Evolutionary conservation across 495 filamentous ascomycete genomes (phyloP).

Genomic region (Neurospora sp.): DNA sequence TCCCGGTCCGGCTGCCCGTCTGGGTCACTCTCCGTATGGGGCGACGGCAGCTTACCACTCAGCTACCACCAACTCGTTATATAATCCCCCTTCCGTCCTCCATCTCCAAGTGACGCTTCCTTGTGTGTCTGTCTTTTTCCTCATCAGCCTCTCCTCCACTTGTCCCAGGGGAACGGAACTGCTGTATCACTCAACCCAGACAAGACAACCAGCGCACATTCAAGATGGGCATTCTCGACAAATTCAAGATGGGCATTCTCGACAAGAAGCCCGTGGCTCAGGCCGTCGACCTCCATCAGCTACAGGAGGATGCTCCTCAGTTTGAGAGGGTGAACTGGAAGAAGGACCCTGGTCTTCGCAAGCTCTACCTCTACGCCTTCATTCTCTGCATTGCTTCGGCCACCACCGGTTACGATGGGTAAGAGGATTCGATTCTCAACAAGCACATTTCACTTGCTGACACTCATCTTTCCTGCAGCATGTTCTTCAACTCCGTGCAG

Average conservation of each 20-base stretch:
- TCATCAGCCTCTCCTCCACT: constrained; percentile 9
- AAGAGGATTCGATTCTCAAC: background rate
- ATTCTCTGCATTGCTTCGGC: constrained; percentile 53
- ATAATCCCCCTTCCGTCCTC: constrained; percentile 12
- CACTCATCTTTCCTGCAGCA: constrained; percentile 22
- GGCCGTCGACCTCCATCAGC: constrained; percentile 13
- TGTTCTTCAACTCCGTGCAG: constrained; percentile 47
- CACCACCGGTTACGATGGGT: constrained; percentile 60
- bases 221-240: constrained; percentile 25
- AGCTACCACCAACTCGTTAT: constrained; percentile 1
- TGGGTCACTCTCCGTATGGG: constrained; percentile 2
- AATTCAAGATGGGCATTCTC: constrained; percentile 27
- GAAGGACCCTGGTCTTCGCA: constrained; percentile 49
- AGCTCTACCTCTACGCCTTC: constrained; percentile 48
- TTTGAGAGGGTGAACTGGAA: constrained; percentile 52
- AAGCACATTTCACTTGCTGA: constrained; percentile 4
- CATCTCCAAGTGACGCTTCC: background rate
- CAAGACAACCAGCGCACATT: background rate
- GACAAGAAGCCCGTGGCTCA: constrained; percentile 26
- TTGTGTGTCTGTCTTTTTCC: constrained; percentile 5
- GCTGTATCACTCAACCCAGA: constrained; percentile 6
- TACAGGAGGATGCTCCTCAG: constrained; percentile 45
- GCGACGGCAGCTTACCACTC: background rate
- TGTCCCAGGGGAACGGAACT: constrained; percentile 15
- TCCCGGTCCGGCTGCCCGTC: constrained; percentile 20